These are phyloP conservation scores for Leccinellum luteum DNA, from an alignment of 768 basidiomycete genomes.

Conservation along the genomic window DNA sequence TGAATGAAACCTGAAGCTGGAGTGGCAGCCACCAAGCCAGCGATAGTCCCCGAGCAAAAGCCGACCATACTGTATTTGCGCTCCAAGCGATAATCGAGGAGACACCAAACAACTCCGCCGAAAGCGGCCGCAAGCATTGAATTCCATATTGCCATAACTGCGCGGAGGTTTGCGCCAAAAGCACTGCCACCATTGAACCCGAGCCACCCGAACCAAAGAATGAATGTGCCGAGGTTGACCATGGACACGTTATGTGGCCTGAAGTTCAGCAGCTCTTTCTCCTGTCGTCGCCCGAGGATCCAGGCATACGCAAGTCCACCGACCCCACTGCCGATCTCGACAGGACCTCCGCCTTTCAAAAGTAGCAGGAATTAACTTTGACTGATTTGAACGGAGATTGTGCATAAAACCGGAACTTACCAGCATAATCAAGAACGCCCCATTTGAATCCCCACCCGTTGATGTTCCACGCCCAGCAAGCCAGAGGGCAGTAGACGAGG, in stretches of 20 bases:
- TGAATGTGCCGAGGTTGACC: constrained; percentile 79
- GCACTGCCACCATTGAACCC: constrained; percentile 93
- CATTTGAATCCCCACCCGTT: constrained; percentile 85
- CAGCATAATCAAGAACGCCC: constrained; percentile 88
- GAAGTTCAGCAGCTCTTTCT: constrained; percentile 72
- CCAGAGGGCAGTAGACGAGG: constrained; percentile 83
- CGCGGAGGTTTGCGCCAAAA: constrained; percentile 84
- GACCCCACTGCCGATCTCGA: constrained; percentile 84
- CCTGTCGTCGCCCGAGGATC: constrained; percentile 79
- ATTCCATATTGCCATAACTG: constrained; percentile 83
- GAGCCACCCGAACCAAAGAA: constrained; percentile 86
- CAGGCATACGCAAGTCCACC: constrained; percentile 84
- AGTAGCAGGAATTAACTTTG: background rate
- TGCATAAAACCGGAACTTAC: constrained; percentile 35
- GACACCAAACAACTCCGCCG: constrained; percentile 80
- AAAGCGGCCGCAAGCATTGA: constrained; percentile 84
- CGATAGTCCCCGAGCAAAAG: constrained; percentile 85
- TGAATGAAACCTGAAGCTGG: constrained; percentile 83
- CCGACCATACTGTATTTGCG: constrained; percentile 87
- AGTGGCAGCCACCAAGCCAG: constrained; percentile 85
- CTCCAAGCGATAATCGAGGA: constrained; percentile 76
- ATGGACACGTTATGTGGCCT: constrained; percentile 85
- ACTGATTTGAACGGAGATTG: no score
- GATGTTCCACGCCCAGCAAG: constrained; percentile 78
- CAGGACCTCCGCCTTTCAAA: constrained; percentile 71